These are phyloP conservation scores for Aspergillus sp. DNA, from an alignment of 2,329 filamentous ascomycete species.

Conservation along the genomic window DNA sequence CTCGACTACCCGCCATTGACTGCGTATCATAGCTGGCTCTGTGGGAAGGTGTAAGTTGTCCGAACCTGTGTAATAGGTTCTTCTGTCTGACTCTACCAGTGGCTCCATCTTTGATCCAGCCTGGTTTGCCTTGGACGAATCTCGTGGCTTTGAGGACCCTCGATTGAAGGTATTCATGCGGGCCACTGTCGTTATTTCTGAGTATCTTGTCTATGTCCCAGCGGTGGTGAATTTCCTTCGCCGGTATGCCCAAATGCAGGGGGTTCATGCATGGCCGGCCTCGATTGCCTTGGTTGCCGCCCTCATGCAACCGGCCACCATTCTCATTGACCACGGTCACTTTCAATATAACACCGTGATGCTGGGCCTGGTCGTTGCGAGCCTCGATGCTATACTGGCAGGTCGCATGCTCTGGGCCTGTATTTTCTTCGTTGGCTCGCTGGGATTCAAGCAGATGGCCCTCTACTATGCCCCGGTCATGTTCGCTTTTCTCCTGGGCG, in stretches of 20 bases:
- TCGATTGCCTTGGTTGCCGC: conserved; percentile 81
- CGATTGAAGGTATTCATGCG: conserved; percentile 91
- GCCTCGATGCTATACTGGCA: conserved; percentile 79
- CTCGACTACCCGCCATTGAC: conserved; percentile 96
- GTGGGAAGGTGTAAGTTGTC: conserved; percentile 63
- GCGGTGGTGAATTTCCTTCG: conserved; percentile 77
- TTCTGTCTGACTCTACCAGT: conserved; percentile 28
- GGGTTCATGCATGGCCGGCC: conserved; percentile 70
- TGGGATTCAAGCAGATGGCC: conserved; percentile 99
- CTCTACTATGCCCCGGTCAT: conserved; percentile 91
- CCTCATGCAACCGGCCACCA: conserved; percentile 80
- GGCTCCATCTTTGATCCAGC: conserved; percentile 66
- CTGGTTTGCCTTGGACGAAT: conserved; percentile 82
- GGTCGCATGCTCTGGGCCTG: conserved; percentile 79
- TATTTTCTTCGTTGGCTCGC: conserved; percentile 81
- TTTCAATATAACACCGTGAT: conserved; percentile 99
- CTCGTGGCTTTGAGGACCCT: conserved; percentile 70
- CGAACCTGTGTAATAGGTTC: neutral
- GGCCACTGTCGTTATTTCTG: conserved; percentile 78
- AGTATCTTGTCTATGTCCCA: conserved; percentile 83
- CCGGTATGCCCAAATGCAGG: conserved; percentile 65
- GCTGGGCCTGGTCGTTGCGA: conserved; percentile 80
- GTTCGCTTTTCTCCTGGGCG: conserved; percentile 82
- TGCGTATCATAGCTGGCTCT: conserved; percentile 95
- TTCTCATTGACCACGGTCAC: conserved; percentile 88